A percentile compares a stretch with the other conserved stretches of the same genome.
These are phyloP conservation scores for Suillus clintonianus DNA, from an alignment of 768 basidiomycete species.

Conservation along the genomic window DNA sequence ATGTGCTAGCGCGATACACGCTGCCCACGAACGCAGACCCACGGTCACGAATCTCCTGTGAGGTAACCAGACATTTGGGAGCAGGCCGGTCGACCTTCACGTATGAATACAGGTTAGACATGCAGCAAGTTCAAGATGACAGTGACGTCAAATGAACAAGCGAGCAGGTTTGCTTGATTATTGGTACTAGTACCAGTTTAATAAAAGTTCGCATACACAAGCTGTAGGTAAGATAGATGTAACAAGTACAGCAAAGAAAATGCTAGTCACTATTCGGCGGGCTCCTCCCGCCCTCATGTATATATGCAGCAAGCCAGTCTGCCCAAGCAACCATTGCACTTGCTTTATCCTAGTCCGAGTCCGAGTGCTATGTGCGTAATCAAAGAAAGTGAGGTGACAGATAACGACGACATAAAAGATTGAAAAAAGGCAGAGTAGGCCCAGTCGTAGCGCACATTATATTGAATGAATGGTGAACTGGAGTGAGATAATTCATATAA, in stretches of 20 bases:
- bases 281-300: slow-evolving; percentile 3
- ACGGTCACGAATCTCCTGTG: slow-evolving; percentile 76
- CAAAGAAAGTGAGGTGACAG: slow-evolving; percentile 16
- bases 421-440: slow-evolving; percentile 1
- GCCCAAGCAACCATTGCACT: slow-evolving; percentile 7
- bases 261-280: slow-evolving; percentile 9
- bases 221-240: slow-evolving; percentile 3
- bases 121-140: not conserved
- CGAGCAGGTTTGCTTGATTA: slow-evolving; percentile 1
- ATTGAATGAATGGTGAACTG: not conserved
- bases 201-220: not conserved
- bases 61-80: slow-evolving; percentile 52
- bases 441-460: slow-evolving; percentile 16
- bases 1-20: slow-evolving; percentile 56
- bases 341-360: slow-evolving; percentile 2
- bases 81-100: slow-evolving; percentile 41
- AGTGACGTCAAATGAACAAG: not conserved
- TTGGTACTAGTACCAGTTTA: not conserved
- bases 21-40: slow-evolving; percentile 71
- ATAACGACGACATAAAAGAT: slow-evolving; percentile 8
- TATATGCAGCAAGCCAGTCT: slow-evolving; percentile 6
- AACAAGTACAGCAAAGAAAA: slow-evolving; percentile 6
- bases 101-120: slow-evolving; percentile 55
- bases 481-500: slow-evolving; percentile 3
- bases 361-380: slow-evolving; percentile 10